Evolutionary conservation across 352 stramenopile genomes (phyloP), one percentile per base, ranked within the genome.

Genomic region (Globisporangium recalcitrans): DNA sequence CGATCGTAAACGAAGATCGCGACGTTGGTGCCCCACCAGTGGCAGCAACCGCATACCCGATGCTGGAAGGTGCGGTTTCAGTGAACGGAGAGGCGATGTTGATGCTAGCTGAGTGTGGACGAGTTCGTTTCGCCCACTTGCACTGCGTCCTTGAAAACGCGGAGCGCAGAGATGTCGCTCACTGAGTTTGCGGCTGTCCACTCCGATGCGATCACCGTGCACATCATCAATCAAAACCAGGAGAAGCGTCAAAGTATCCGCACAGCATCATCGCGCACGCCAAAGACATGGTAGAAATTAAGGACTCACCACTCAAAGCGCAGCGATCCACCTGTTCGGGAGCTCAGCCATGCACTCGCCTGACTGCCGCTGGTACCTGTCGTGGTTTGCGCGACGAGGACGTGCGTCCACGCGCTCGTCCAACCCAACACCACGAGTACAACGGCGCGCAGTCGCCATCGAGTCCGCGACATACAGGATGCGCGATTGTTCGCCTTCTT

Each of bases 221-320:
- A 34, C 34, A 32, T 51, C 27, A 44, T 31, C 29, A 16, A 16
- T 1, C 24, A 16, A 22, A 1, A 34, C 10, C 10, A 53, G 14
- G 1, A 22, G 3, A 32, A 11, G 24, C 47, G 24, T 36, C 47
- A 53, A n/a, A n/a, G n/a, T n/a, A n/a, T n/a, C n/a, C n/a, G n/a
- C n/a, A n/a, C n/a, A n/a, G n/a, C n/a, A n/a, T 38, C 32, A 38
- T 4, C 10, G 32, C 1, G 10, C 29, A 34, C 2, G 29, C 29
- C 16, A 29, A 0, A 46, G 4, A 9, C 31, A n/a, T n/a, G n/a
- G n/a, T n/a, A n/a, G n/a, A 38, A 4, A 27, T 4, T 44, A n/a
- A n/a, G n/a, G n/a, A n/a, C 57, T n/a, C 27, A 64, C 48, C 58
- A 64, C 34, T 64, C 58, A 44, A 64, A 58, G 24, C 19, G 32